phyloP scores from a whole-genome alignment of 257 asterid species.

The Solanum sparsipilum region DNA sequence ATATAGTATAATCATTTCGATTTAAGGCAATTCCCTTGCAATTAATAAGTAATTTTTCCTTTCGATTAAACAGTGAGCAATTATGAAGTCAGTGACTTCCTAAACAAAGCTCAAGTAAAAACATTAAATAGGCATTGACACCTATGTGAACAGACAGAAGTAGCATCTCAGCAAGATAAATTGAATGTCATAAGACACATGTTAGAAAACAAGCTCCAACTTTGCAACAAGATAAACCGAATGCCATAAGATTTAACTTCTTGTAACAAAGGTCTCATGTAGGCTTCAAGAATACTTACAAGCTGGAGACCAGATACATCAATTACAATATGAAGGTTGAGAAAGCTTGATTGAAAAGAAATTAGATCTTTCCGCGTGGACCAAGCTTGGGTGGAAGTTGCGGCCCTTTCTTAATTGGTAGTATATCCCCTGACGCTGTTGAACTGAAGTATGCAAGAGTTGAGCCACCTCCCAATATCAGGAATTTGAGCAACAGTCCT shows the following conservation, averaged over 20 bases:
- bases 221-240: neutral
- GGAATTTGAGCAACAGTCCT: slow-evolving; percentile 86
- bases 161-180: neutral
- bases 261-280: slow-evolving; percentile 8
- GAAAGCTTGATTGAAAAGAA: neutral
- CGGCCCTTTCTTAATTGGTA: slow-evolving; percentile 89
- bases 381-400: slow-evolving; percentile 92
- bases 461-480: slow-evolving; percentile 81
- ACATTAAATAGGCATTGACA: neutral
- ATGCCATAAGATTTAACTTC: neutral
- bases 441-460: slow-evolving; percentile 79
- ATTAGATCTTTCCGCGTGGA: slow-evolving; percentile 76
- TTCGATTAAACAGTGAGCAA: neutral
- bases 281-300: slow-evolving; percentile 49
- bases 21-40: neutral
- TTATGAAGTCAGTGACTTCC: neutral
- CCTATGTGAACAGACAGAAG: neutral
- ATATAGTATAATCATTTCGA: neutral
- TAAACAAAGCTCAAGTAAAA: neutral
- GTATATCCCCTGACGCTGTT: slow-evolving; percentile 70
- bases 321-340: slow-evolving; percentile 6
- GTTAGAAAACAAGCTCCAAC: neutral
- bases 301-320: slow-evolving; percentile 28
- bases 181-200: neutral
- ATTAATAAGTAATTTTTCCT: neutral